Base-by-base conservation (phyloP, 371 early-diverging fungal genomes). In the Apophysomyces variabilis region DNA sequence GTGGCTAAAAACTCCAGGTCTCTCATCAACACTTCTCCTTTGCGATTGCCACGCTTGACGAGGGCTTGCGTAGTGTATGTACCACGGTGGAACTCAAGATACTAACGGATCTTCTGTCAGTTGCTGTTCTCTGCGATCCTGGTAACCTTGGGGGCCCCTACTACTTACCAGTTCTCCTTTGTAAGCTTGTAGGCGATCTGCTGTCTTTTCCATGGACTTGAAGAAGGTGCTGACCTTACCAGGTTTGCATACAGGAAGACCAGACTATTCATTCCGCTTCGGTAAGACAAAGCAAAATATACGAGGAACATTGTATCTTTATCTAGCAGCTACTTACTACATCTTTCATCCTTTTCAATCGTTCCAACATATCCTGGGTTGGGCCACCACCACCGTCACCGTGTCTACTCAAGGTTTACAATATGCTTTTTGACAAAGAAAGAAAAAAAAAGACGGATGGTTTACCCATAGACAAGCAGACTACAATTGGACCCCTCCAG, bases 361-460 rank as follows among this genome's bases (percentile, higher is more conserved):
- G 86, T 74, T 96, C 96, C 21, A 95, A 66, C 97, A 96, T 96
- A 39, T 82, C 89, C 12, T 86, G 79, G 0, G 90, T 83, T 0
- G 99, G 97, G 1, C 99, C 99, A 56, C 97, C 97, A 7, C 99
- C 99, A 57, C 99, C 99, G 77, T 99, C 99, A 41, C 99, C 99
- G 74, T 96, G 89, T 35, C 82, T 80, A 70, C 8, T 32, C 11
- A 46, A 44, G 11, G 26, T 11, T 41, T 39, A 60, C 16, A 43
- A 11, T 12, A 26, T 35, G 32, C 32, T 58, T n/a, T 26, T 7
- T 21, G 36, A 14, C 32, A 54, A 50, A 11, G 21, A 18, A 18
- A 0, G n/a, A 7, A 35, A 37, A 39, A 37, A 37, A 39, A n/a
- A 41, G 32, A 60, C 32, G 7, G 7, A 26, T 26, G 3, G 14